Conservation (phyloP, 352 stramenopile genomes). For the Globisporangium irregulare region DNA sequence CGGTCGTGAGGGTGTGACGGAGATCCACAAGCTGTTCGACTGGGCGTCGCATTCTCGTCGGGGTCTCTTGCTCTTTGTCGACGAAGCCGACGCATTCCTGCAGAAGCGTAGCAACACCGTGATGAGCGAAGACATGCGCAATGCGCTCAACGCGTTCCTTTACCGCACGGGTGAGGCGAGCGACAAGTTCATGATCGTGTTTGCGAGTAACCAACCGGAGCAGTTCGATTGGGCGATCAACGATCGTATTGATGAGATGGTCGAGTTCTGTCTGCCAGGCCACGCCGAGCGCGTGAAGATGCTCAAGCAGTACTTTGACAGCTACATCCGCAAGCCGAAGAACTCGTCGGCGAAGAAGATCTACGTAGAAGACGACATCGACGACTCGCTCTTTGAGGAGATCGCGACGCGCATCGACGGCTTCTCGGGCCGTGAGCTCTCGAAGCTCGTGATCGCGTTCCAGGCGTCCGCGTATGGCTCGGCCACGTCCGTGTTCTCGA, state of each 20-base stretch:
- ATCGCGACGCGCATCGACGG: constrained; percentile 93
- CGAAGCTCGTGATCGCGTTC: constrained; percentile 99
- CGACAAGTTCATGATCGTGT: constrained; percentile 99
- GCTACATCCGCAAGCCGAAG: constrained; percentile 93
- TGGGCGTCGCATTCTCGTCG: constrained; percentile 95
- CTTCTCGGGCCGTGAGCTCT: constrained; percentile 98
- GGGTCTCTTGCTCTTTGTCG: constrained; percentile 97
- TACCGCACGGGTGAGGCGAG: constrained; percentile 97
- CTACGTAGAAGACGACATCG: constrained; percentile 88
- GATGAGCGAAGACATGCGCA: constrained; percentile 97
- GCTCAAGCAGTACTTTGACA: constrained; percentile 98
- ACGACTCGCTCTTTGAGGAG: constrained; percentile 90
- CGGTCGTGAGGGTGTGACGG: constrained; percentile 95
- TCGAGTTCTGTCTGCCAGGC: constrained; percentile 95
- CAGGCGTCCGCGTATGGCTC: constrained; percentile 97
- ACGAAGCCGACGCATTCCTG: constrained; percentile 99
- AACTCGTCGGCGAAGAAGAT: constrained; percentile 87
- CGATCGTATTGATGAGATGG: constrained; percentile 99
- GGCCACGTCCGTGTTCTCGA: constrained; percentile 90
- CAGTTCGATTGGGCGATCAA: constrained; percentile 99
- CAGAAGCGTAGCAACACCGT: constrained; percentile 94
- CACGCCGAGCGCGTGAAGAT: constrained; percentile 95
- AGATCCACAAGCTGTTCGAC: constrained; percentile 99
- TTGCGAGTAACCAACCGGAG: constrained; percentile 98
- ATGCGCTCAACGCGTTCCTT: constrained; percentile 99